phyloP scores from a whole-genome alignment of 2,329 filamentous ascomycete genomes.

The Thielaviopsis populi region DNA sequence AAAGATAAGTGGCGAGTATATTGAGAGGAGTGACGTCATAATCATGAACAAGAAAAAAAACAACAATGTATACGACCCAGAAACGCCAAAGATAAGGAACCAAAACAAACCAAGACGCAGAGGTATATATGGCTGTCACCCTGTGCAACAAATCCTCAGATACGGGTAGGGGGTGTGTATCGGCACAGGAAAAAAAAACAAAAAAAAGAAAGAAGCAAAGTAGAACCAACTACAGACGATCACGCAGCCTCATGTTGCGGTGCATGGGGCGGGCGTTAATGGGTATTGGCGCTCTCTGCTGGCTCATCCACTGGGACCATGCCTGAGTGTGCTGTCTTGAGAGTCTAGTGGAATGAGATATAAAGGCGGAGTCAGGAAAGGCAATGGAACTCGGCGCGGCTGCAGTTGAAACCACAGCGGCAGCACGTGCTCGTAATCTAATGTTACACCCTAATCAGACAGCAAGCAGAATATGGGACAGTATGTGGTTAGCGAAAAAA shows the following conservation, averaged over 20 bases:
- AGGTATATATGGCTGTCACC: background rate
- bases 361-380: background rate
- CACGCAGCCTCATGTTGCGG: constrained; percentile 1
- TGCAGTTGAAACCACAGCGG: constrained; percentile 17
- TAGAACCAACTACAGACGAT: background rate
- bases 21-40: constrained; percentile 4
- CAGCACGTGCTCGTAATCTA: constrained; percentile 19
- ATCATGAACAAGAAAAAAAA: background rate
- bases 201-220: constrained; percentile 10
- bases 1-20: background rate
- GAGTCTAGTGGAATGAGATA: background rate
- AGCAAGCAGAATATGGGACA: background rate
- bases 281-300: constrained; percentile 12
- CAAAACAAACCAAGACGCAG: background rate
- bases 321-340: constrained; percentile 13
- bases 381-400: background rate
- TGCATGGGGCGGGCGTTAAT: constrained; percentile 9
- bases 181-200: background rate
- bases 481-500: background rate
- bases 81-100: background rate
- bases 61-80: constrained; percentile 4
- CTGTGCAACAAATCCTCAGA: background rate
- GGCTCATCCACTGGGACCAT: constrained; percentile 17
- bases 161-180: background rate
- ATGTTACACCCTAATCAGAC: background rate